A percentile compares a stretch with the other conserved stretches of the same genome.
phyloP scores from a whole-genome alignment of 768 basidiomycete species.

The Russula foetens region DNA sequence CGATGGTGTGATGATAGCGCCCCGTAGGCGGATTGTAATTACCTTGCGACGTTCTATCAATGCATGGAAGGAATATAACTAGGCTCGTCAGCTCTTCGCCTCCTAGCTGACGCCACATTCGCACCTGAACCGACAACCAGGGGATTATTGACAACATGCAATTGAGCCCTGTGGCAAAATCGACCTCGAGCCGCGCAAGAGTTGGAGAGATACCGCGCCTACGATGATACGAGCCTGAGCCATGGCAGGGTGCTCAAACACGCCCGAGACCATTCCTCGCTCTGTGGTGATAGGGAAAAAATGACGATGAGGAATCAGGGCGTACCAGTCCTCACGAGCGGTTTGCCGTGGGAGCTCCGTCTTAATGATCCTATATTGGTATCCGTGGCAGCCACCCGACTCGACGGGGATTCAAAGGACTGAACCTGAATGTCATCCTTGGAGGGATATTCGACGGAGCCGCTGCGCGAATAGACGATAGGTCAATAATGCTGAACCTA shows the following conservation, averaged over 20 bases:
- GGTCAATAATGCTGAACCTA: not conserved
- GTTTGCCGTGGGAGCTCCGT: constrained; percentile 62
- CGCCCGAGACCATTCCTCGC: constrained; percentile 32
- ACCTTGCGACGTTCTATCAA: no score
- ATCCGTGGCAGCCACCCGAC: constrained; percentile 94
- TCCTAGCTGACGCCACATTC: constrained; percentile 98
- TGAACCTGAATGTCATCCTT: constrained; percentile 56
- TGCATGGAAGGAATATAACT: not conserved
- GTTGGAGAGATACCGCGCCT: constrained; percentile 74
- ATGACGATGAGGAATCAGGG: constrained; percentile 13
- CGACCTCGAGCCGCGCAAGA: constrained; percentile 83
- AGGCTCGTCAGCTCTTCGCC: constrained; percentile 40
- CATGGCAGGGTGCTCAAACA: constrained; percentile 62
- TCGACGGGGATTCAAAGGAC: constrained; percentile 81
- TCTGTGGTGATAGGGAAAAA: not conserved
- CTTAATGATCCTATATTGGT: constrained; percentile 95
- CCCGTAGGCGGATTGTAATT: no score
- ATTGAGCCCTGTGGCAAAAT: constrained; percentile 91
- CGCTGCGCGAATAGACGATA: constrained; percentile 44
- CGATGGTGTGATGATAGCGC: no score
- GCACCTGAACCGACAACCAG: constrained; percentile 87
- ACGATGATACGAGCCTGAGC: constrained; percentile 72
- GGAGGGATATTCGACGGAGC: constrained; percentile 58
- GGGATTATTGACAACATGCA: constrained; percentile 77
- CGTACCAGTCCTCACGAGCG: constrained; percentile 77